These are phyloP conservation scores for Hammondia hammondi DNA, from an alignment of 169 alveolate species.

Conservation along the genomic window DNA sequence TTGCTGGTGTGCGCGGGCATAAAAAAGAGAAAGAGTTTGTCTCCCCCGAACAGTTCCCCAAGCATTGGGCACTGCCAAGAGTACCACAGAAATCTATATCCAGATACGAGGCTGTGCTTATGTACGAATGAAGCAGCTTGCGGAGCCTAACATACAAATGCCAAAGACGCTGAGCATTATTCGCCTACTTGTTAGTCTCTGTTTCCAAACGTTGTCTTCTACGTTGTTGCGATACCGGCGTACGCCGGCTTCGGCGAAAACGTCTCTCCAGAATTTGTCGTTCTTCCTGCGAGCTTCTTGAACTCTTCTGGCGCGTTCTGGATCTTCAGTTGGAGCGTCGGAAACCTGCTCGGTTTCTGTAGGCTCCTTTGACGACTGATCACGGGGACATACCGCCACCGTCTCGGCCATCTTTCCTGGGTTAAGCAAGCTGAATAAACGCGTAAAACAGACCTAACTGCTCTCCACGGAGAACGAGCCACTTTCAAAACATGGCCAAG, in stretches of 20 bases:
- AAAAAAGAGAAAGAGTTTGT: too few species aligned
- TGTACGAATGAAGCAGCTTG: too few species aligned
- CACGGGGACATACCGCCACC: not conserved
- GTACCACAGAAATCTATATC: too few species aligned
- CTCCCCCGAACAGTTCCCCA: too few species aligned
- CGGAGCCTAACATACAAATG: too few species aligned
- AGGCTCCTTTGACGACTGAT: not conserved
- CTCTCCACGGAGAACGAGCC: not conserved
- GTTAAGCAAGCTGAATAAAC: too few species aligned
- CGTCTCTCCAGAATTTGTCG: slow-evolving; percentile 20
- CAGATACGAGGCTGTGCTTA: too few species aligned
- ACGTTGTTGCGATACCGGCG: not conserved
- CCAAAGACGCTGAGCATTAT: too few species aligned
- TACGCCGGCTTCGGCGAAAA: slow-evolving; percentile 21
- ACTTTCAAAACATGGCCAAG: not conserved
- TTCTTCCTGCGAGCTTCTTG: not conserved
- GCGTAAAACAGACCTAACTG: too few species aligned
- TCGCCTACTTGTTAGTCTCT: slow-evolving; percentile 27
- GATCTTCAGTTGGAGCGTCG: not conserved
- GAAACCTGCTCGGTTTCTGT: not conserved
- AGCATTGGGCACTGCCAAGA: too few species aligned
- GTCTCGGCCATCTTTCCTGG: not conserved
- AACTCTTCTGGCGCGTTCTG: not conserved
- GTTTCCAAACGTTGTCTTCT: slow-evolving; percentile 19
- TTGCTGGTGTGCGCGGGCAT: too few species aligned